Percentiles rank a stretch among this genome's conserved stretches.
These are phyloP conservation scores for Hypoxylon trugodes DNA, from an alignment of 495 filamentous ascomycete genomes.

Conservation along the genomic window DNA sequence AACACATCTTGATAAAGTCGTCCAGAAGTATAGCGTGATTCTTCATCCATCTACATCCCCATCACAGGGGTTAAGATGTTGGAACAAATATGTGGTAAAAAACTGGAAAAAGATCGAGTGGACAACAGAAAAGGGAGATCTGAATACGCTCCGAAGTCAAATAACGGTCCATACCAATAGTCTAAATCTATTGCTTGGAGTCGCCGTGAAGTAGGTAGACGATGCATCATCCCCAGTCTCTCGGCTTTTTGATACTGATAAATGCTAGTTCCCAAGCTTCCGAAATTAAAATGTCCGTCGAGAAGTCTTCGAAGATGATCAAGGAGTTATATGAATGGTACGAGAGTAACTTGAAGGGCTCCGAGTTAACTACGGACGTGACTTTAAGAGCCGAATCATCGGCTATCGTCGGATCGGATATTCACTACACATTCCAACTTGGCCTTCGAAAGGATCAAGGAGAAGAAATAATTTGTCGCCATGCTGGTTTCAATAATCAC, in stretches of 20 bases:
- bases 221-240: neutral
- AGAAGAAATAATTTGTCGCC: neutral
- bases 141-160: neutral
- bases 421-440: neutral
- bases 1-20: neutral
- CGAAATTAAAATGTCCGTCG: neutral
- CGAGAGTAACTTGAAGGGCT: neutral
- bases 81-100: neutral
- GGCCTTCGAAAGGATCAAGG: neutral
- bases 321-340: conserved; percentile 9
- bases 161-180: conserved; percentile 6
- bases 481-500: neutral
- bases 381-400: neutral
- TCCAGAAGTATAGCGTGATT: conserved; percentile 1
- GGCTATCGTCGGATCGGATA: no score
- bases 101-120: conserved; percentile 9
- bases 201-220: neutral
- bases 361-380: neutral
- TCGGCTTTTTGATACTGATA: neutral
- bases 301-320: conserved; percentile 2
- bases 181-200: conserved; percentile 4
- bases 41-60: neutral
- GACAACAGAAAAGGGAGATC: conserved; percentile 7
- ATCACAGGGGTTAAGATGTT: neutral
- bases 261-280: neutral